Base-by-base conservation (phyloP, 2,329 filamentous ascomycete genomes). In the Epichloe elymi region DNA sequence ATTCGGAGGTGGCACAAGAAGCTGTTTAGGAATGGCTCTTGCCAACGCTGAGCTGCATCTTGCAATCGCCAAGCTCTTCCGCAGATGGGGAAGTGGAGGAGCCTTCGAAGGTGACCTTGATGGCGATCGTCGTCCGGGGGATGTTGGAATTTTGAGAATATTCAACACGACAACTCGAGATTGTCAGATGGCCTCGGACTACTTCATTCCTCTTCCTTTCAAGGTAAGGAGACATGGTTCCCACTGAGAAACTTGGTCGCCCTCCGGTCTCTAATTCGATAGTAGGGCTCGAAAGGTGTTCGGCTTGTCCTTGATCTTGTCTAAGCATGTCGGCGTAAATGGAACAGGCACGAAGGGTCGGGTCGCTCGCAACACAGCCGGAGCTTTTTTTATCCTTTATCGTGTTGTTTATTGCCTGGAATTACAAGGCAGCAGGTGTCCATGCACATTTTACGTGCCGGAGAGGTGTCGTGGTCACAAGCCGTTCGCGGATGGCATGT, bases 11-110 rank as follows among this genome's bases (percentile, higher is more conserved):
- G 68, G 68, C 41, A 61, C 60, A 6, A 63, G 68, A 10, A 56
- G 58, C 33, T 70, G 67, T 48, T 53, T 70, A 26, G 68, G 68
- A 30, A 63, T 67, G 58, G 63, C 65, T 35, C 61, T 71, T 5
- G 68, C 67, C 2, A 60, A 65, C 33, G 65, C 67, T 0, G 69
- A 71, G 55, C 55, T 71, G n/a, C 61, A 66, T 39, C 58, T 69
- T 19, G 60, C 61, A 52, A 58, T 70, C 5, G 65, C 67, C 44
- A 65, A 64, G 52, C 55, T 70, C 3, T 69, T 70, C 55, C 63
- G 66, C 17, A 57, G 61, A 41, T 70, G 67, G 65, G 67, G 66
- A 49, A 61, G 64, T 19, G 61, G 54, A 8, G 67, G 65, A 33
- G 57, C 60, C 14, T 62, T 62, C 30, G 60, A 57, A 46, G 63